A percentile compares a stretch with the other conserved stretches of the same genome.
These are phyloP conservation scores for Neonectria hederae DNA, from an alignment of 2,329 filamentous ascomycete genomes.

Conservation along the genomic window DNA sequence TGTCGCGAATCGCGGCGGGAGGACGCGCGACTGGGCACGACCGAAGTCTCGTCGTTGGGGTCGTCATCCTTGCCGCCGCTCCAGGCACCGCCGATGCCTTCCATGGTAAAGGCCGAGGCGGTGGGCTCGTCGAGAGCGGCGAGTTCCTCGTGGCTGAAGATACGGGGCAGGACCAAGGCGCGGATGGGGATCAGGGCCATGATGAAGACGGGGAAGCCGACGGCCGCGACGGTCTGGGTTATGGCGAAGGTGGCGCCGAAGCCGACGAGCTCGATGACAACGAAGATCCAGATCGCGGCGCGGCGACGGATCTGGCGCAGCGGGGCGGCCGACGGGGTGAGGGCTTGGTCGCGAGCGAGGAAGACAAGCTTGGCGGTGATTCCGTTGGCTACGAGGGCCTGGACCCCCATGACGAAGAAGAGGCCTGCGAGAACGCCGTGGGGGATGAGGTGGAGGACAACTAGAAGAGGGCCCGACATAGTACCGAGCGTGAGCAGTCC, in stretches of 20 bases:
- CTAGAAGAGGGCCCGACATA: conserved; percentile 78
- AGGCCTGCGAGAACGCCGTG: conserved; percentile 82
- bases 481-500: conserved; percentile 81
- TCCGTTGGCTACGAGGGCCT: conserved; percentile 79
- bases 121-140: conserved; percentile 75
- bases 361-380: conserved; percentile 81
- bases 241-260: conserved; percentile 85
- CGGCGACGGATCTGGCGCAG: conserved; percentile 70
- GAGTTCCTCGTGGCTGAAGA: conserved; percentile 70
- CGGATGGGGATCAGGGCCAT: conserved; percentile 73
- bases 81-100: conserved; percentile 74
- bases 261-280: conserved; percentile 72
- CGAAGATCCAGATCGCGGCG: conserved; percentile 75
- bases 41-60: conserved; percentile 31
- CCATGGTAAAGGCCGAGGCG: conserved; percentile 79
- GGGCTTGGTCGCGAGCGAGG: conserved; percentile 68
- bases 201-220: conserved; percentile 82
- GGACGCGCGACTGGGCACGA: conserved; percentile 15
- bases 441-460: conserved; percentile 80
- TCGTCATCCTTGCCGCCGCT: conserved; percentile 49
- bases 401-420: conserved; percentile 86
- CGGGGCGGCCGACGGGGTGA: conserved; percentile 70
- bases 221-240: conserved; percentile 83
- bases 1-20: conserved; percentile 22
- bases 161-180: conserved; percentile 68